phyloP scores from a whole-genome alignment of 768 basidiomycete species.

The Pisolithus tinctorius region DNA sequence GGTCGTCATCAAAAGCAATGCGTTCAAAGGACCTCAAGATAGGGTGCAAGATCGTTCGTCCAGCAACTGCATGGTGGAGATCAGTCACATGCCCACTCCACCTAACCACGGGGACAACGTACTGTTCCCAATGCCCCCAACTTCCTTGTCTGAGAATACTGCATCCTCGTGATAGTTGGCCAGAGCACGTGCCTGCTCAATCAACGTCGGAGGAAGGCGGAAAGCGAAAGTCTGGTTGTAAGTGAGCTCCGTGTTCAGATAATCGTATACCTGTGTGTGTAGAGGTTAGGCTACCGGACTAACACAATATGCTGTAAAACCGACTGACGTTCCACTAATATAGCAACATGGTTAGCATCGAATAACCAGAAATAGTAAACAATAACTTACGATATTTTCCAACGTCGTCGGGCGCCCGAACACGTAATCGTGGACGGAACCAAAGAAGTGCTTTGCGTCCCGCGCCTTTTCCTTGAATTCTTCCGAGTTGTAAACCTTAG shows the following conservation, averaged over 20 bases:
- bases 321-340: slow-evolving; percentile 65
- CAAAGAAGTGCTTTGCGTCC: slow-evolving; percentile 59
- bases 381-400: slow-evolving; percentile 50
- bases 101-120: no score
- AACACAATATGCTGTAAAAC: neutral
- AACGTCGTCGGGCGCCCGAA: slow-evolving; percentile 59
- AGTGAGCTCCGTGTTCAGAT: no score
- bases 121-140: no score
- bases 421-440: slow-evolving; percentile 56
- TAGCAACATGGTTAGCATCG: slow-evolving; percentile 9
- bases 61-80: slow-evolving; percentile 53
- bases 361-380: slow-evolving; percentile 5
- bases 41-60: slow-evolving; percentile 66
- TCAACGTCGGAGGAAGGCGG: no score
- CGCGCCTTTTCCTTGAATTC: slow-evolving; percentile 56
- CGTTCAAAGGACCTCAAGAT: slow-evolving; percentile 67
- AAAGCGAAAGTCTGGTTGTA: no score
- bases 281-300: no score
- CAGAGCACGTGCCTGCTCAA: no score
- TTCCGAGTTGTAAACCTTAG: slow-evolving; percentile 52
- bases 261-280: no score
- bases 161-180: no score
- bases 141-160: no score
- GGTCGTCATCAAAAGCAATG: slow-evolving; percentile 71
- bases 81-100: no score